Evolutionary conservation across 1,284 basidiomycete genomes (phyloP).

Genomic region (Puccinia coronata): DNA sequence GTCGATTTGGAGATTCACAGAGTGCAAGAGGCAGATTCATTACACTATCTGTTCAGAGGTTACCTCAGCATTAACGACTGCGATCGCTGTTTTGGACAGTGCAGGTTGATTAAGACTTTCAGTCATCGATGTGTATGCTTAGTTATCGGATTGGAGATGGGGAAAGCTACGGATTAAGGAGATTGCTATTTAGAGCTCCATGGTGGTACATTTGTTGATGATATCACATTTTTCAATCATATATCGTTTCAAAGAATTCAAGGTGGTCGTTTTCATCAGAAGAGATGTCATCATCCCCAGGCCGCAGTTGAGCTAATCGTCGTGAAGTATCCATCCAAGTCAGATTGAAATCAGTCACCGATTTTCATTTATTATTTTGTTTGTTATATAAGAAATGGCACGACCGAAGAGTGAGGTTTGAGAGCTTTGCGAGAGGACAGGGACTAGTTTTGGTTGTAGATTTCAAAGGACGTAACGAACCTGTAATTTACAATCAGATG

Average conservation of each 20-base stretch:
- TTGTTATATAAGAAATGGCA: neutral
- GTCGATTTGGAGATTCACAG: no score
- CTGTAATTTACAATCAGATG: constrained; percentile 96
- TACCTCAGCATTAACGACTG: no score
- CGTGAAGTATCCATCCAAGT: neutral
- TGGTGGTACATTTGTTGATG: neutral
- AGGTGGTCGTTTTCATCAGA: neutral
- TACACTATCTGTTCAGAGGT: no score
- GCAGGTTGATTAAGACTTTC: no score
- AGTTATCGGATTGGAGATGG: no score
- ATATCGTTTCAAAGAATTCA: neutral
- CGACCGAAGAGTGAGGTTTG: neutral
- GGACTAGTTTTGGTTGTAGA: neutral
- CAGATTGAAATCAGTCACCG: neutral
- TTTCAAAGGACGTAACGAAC: constrained; percentile 59
- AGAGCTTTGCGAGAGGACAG: neutral
- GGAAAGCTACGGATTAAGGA: neutral
- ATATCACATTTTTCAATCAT: no score
- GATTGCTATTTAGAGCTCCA: neutral
- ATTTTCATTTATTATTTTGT: neutral
- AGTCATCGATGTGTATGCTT: no score
- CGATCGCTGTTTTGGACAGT: no score
- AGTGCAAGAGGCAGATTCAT: no score
- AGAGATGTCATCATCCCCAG: neutral
- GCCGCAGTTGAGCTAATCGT: neutral